Percentiles rank a stretch among this genome's conserved stretches.
Conservation (phyloP, 352 stramenopile genomes). For the Phytophthora rubi region DNA sequence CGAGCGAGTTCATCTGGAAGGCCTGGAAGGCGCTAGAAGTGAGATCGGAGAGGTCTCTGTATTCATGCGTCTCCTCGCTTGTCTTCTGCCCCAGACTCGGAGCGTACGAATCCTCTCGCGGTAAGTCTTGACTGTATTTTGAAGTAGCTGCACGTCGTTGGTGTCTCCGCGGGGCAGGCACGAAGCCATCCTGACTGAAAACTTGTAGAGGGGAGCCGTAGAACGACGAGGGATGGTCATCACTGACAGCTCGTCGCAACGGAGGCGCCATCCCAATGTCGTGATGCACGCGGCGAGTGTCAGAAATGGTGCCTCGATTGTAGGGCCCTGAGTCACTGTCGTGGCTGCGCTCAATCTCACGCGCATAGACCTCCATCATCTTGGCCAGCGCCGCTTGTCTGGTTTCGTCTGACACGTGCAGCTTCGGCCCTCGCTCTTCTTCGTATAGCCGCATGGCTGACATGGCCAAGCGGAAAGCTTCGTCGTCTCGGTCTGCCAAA, state of each 20-base stretch:
- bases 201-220: slow-evolving; percentile 25
- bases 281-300: slow-evolving; percentile 26
- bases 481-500: slow-evolving; percentile 31
- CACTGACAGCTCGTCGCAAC: slow-evolving; percentile 35
- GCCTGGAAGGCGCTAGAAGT: slow-evolving; percentile 69
- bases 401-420: slow-evolving; percentile 64
- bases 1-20: slow-evolving; percentile 55
- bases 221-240: slow-evolving; percentile 29
- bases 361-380: slow-evolving; percentile 81
- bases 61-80: slow-evolving; percentile 38
- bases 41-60: slow-evolving; percentile 68
- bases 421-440: slow-evolving; percentile 53
- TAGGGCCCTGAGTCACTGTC: slow-evolving; percentile 18
- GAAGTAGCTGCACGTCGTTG: slow-evolving; percentile 12
- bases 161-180: slow-evolving; percentile 2
- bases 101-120: slow-evolving; percentile 7
- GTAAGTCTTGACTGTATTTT: slow-evolving; percentile 1
- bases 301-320: slow-evolving; percentile 26
- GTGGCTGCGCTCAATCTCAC: slow-evolving; percentile 63
- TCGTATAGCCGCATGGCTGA: slow-evolving; percentile 83
- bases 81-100: slow-evolving; percentile 2
- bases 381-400: slow-evolving; percentile 65
- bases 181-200: slow-evolving; percentile 16
- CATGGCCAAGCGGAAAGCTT: slow-evolving; percentile 74
- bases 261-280: slow-evolving; percentile 12